A percentile compares a stretch with the other conserved stretches of the same genome.
phyloP scores from a whole-genome alignment of 352 stramenopile genomes.

The Pilasporangium apinafurcum region DNA sequence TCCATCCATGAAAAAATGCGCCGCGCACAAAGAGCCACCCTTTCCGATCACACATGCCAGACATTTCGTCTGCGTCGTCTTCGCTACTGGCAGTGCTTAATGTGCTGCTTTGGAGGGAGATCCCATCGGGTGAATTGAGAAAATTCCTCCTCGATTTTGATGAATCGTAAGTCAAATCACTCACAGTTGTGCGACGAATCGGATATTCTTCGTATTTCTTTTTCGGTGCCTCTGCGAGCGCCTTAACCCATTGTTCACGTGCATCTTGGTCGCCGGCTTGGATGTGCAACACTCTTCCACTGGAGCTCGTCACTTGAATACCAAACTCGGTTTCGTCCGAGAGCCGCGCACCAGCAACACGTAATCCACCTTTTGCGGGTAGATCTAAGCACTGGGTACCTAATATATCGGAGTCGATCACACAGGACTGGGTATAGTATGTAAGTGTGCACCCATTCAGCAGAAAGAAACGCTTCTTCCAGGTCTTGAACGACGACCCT shows the following conservation, averaged over 20 bases:
- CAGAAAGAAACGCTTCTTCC: constrained; percentile 78
- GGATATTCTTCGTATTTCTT: constrained; percentile 16
- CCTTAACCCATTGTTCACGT: constrained; percentile 46
- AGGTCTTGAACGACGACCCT: constrained; percentile 67
- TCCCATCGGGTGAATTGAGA: constrained; percentile 7
- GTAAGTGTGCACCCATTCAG: constrained; percentile 56
- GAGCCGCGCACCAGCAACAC: constrained; percentile 32
- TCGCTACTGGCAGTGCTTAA: constrained; percentile 45
- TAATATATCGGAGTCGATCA: constrained; percentile 48
- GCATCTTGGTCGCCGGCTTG: constrained; percentile 44
- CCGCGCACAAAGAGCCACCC: constrained; percentile 41
- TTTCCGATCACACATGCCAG: constrained; percentile 16
- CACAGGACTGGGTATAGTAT: constrained; percentile 67
- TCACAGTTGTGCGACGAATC: constrained; percentile 32
- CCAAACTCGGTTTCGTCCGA: constrained; percentile 50
- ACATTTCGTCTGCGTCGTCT: constrained; percentile 20
- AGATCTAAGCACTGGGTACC: constrained; percentile 59
- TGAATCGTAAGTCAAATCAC: constrained; percentile 8
- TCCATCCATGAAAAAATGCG: constrained; percentile 31
- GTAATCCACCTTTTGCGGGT: constrained; percentile 42
- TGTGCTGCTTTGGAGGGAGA: constrained; percentile 14
- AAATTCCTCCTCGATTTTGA: too few relatives aligned
- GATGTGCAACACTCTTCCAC: constrained; percentile 45
- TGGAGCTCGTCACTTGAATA: constrained; percentile 52
- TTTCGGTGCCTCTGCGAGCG: constrained; percentile 36